Evolutionary conservation across 345 rosid species (phyloP).

Genomic region (Corymbia maculata): DNA sequence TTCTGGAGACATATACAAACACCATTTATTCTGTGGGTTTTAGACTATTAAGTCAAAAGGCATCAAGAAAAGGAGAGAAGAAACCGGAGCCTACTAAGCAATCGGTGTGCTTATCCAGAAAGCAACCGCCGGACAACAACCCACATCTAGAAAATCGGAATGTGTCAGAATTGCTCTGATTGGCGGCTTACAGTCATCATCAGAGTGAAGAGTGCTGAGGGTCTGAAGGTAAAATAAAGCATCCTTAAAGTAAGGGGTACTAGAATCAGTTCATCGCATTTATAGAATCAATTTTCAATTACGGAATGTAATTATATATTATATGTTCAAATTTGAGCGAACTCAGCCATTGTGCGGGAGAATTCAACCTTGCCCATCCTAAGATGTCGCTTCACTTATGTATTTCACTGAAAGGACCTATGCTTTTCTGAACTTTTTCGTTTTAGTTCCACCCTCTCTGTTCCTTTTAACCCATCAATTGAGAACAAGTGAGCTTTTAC

Average conservation of each 20-base stretch:
- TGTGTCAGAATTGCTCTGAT: background rate
- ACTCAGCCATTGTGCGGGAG: background rate
- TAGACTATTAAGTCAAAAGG: too few relatives aligned
- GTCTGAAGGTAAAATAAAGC: background rate
- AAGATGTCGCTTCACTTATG: too few relatives aligned
- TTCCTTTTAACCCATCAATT: background rate
- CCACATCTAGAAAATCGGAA: background rate
- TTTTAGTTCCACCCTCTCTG: background rate
- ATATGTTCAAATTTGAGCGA: background rate
- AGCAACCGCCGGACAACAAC: background rate
- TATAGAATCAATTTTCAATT: background rate
- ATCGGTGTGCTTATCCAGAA: background rate
- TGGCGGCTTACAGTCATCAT: background rate
- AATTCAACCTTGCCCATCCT: too few relatives aligned
- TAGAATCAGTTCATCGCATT: background rate
- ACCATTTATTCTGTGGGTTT: too few relatives aligned
- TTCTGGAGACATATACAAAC: too few relatives aligned
- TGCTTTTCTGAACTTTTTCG: background rate
- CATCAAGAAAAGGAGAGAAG: too few relatives aligned
- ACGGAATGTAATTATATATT: background rate
- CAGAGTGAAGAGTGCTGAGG: rapidly evolving
- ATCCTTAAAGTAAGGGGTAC: background rate
- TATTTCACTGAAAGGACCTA: too few relatives aligned
- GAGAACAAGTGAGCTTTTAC: background rate
- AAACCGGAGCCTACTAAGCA: background rate